phyloP scores from a whole-genome alignment of 2,329 filamentous ascomycete genomes.

The Dothiorella sarmentorum region DNA sequence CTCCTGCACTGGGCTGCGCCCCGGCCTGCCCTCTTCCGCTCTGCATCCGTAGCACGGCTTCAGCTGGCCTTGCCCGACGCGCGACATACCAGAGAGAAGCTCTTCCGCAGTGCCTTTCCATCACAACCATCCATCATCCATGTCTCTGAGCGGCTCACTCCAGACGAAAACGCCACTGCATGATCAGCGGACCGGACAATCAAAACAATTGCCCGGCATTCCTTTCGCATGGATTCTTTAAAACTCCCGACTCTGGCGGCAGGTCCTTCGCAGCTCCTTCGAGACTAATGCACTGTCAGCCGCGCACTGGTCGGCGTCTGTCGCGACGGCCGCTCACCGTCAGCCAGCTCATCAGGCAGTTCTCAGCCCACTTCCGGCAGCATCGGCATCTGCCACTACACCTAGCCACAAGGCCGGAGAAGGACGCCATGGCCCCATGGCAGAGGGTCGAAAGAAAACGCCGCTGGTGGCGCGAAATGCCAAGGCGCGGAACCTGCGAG shows the following conservation, averaged over 20 bases:
- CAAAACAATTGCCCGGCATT: not conserved
- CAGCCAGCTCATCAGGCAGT: not conserved
- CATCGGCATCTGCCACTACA: not conserved
- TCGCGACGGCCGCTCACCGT: not conserved
- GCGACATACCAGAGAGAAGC: not conserved
- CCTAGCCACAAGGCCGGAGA: not conserved
- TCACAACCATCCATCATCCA: not conserved
- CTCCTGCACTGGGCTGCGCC: not conserved
- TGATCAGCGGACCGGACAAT: not conserved
- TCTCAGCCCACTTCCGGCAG: slow-evolving; percentile 4
- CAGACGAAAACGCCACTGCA: not conserved
- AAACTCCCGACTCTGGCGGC: not conserved
- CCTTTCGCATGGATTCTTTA: not conserved
- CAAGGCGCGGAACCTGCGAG: slow-evolving; percentile 7
- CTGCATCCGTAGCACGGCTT: not conserved
- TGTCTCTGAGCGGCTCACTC: no score
- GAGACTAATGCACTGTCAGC: slow-evolving; percentile 7
- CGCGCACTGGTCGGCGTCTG: not conserved
- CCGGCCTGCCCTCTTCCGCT: not conserved
- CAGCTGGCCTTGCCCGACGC: not conserved
- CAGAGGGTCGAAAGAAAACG: not conserved
- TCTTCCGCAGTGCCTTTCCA: not conserved
- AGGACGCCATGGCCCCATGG: slow-evolving; percentile 1
- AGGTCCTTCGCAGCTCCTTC: not conserved
- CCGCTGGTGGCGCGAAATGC: not conserved